Conservation (phyloP, 2,329 filamentous ascomycete species). For the Phialophora macrospora region DNA sequence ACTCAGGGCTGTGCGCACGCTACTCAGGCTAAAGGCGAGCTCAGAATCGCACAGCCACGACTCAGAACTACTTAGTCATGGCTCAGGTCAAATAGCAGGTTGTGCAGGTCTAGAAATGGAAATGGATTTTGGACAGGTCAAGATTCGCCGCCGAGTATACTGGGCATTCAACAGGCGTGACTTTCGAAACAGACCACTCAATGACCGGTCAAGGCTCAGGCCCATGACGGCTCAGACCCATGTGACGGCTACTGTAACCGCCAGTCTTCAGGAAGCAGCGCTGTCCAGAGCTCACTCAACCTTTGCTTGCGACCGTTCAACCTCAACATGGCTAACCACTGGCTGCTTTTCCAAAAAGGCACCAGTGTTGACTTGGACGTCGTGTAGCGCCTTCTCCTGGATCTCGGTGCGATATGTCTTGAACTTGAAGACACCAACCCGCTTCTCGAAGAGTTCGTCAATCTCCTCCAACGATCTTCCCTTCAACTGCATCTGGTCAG, state of each 20-base stretch:
- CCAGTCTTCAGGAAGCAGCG: background rate
- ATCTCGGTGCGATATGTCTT: constrained; percentile 19
- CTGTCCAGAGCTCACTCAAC: constrained; percentile 2
- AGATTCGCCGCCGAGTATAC: too few species aligned
- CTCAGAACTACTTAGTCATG: too few species aligned
- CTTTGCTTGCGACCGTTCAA: constrained; percentile 8
- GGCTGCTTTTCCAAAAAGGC: constrained; percentile 21
- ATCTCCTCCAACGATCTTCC: constrained; percentile 19
- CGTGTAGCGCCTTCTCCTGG: constrained; percentile 18
- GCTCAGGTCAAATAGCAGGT: too few species aligned
- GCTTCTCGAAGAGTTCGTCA: constrained; percentile 19
- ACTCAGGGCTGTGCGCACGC: too few species aligned
- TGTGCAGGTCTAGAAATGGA: too few species aligned
- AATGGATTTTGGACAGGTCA: too few species aligned
- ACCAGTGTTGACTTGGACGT: constrained; percentile 16
- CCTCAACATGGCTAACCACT: constrained; percentile 12
- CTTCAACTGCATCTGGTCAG: constrained; percentile 13
- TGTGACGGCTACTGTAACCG: background rate
- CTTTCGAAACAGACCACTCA: background rate
- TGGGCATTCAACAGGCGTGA: background rate
- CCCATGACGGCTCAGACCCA: too few species aligned
- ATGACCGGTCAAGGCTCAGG: background rate
- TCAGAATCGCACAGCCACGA: too few species aligned
- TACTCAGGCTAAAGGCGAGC: too few species aligned
- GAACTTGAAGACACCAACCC: constrained; percentile 17